A percentile compares a stretch with the other conserved stretches of the same genome.
Evolutionary conservation across 2,329 filamentous ascomycete genomes (phyloP).

Genomic region (Fusarium chuoi): DNA sequence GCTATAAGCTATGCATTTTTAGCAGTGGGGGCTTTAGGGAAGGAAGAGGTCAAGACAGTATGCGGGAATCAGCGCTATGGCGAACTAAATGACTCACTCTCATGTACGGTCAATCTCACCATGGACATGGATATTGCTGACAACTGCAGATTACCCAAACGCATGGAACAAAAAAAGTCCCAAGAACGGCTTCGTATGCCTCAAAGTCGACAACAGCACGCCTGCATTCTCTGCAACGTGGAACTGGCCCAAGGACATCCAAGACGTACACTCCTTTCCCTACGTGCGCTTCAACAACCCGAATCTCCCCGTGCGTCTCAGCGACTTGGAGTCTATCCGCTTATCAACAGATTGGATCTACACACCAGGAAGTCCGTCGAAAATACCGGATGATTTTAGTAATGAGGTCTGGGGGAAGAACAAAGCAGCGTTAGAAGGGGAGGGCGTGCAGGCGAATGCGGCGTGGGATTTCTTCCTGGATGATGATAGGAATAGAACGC

Average conservation of each 20-base stretch:
- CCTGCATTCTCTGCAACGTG: conserved; percentile 36
- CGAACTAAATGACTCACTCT: conserved; percentile 27
- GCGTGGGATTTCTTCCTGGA: conserved; percentile 45
- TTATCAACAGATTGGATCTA: conserved; percentile 42
- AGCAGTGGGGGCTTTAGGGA: rapidly evolving
- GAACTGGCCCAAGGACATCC: conserved; percentile 39
- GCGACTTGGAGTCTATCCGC: conserved; percentile 32
- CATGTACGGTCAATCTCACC: conserved; percentile 4
- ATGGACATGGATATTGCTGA: background rate
- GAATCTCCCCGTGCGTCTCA: conserved; percentile 34
- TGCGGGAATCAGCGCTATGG: conserved; percentile 25
- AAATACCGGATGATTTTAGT: conserved; percentile 23
- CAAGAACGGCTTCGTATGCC: conserved; percentile 37
- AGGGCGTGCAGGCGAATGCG: conserved; percentile 31
- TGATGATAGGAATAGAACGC: conserved; percentile 34
- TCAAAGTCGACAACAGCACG: conserved; percentile 41
- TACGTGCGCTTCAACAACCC: conserved; percentile 40
- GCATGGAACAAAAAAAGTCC: conserved; percentile 43
- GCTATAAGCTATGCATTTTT: background rate
- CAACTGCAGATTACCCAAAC: conserved; percentile 38
- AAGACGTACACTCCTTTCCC: conserved; percentile 42
- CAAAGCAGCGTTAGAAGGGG: conserved; percentile 18
- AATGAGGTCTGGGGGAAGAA: conserved; percentile 24
- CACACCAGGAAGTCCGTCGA: conserved; percentile 11
- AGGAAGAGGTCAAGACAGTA: background rate